phyloP scores from a whole-genome alignment of 768 basidiomycete genomes.

The Gloeophyllum trabeum region DNA sequence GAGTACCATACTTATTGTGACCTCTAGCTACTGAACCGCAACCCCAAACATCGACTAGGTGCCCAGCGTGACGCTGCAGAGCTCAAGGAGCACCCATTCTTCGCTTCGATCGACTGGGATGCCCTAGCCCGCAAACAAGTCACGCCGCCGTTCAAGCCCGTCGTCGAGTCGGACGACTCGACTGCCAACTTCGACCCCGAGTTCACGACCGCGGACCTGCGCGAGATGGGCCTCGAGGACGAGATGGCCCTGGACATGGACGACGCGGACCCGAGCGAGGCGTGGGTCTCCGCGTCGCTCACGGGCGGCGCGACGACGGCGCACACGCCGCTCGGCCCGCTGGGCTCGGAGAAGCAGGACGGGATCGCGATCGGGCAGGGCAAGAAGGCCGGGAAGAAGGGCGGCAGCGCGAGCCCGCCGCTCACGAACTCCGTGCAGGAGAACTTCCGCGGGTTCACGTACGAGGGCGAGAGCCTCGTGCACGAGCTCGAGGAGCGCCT shows the following conservation, averaged over 20 bases:
- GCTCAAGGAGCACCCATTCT: slow-evolving; percentile 94
- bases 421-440: slow-evolving; percentile 91
- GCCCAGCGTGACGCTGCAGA: slow-evolving; percentile 85
- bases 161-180: slow-evolving; percentile 96
- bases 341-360: slow-evolving; percentile 32
- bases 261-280: slow-evolving; percentile 58
- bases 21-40: slow-evolving; percentile 85
- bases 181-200: slow-evolving; percentile 98
- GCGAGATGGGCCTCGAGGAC: slow-evolving; percentile 46
- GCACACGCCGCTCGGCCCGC: slow-evolving; percentile 69
- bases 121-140: slow-evolving; percentile 80
- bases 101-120: slow-evolving; percentile 85
- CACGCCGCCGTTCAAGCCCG: slow-evolving; percentile 95
- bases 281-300: slow-evolving; percentile 43
- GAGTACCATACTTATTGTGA: neutral
- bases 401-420: slow-evolving; percentile 38
- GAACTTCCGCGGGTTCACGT: slow-evolving; percentile 93
- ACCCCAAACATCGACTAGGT: slow-evolving; percentile 95
- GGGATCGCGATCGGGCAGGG: slow-evolving; percentile 42
- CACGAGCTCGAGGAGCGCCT: neutral
- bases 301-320: slow-evolving; percentile 18
- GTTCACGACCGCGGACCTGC: slow-evolving; percentile 88
- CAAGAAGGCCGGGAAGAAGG: slow-evolving; percentile 30
- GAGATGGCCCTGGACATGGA: slow-evolving; percentile 21
- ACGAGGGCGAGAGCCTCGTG: slow-evolving; percentile 19